Base-by-base conservation (phyloP, 805 yeast genomes). In the Isabelozyma rhagii region DNA sequence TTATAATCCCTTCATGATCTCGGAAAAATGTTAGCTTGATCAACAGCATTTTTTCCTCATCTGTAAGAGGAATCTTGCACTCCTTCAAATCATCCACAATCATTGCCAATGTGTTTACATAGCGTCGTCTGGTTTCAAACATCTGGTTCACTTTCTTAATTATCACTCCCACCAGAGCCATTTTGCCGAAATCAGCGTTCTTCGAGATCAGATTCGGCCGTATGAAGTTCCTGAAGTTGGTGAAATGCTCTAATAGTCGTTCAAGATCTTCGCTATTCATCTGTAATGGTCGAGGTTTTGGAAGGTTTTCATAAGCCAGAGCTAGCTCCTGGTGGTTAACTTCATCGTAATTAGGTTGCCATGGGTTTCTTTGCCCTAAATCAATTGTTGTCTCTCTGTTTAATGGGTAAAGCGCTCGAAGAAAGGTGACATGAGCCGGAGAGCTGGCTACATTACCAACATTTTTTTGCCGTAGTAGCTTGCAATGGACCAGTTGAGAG, bases 21-120 rank as follows among this genome's bases (percentile, higher is more conserved):
- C 57, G 60, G 55, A 59, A 74, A 49, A 69, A 72, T 3, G 61
- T 57, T 47, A 62, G 55, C 47, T 59, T 64, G 6, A 72, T 44
- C 48, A 71, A 47, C 39, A 54, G 48, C 29, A 59, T 63, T 47
- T 63, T 72, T 54, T 73, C 77, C 18, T 47, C 49, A 3, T 57
- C 47, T 0, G 72, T 61, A 7, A 71, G 47, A 8, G 72, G 71
- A 15, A 71, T 49, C 1, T 53, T 57, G 4, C 60, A 54, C 5
- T 47, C 43, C 13, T 57, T 59, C 46, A 71, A 47, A 48, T 72
- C 77, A 40, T 56, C 53, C 8, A 71, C 47, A 0, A 73, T 54
- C 4, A 54, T 55, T 47, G 60, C 54, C 31, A 65, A 55, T 51
- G 55, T 58, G 13, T 45, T 44, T 8, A 64, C 43, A 43, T 66